Conservation (phyloP, 305 asterid species). For the Fraxinus angustifolia region DNA sequence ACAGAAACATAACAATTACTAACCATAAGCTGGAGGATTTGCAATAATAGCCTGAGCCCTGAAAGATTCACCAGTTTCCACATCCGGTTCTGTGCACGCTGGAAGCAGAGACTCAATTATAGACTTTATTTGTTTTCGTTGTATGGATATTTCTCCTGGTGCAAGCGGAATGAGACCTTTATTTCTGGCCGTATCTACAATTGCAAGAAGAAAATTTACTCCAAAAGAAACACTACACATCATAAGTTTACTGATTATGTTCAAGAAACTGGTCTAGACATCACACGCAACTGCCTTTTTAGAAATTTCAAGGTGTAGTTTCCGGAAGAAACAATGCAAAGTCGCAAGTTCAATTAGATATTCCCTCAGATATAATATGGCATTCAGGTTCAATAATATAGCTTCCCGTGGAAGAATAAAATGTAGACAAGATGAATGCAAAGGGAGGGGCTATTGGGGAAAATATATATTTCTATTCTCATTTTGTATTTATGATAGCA, state of each 20-base stretch:
- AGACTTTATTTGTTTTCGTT: slow-evolving; percentile 83
- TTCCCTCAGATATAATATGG: not conserved
- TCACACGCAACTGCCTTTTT: not conserved
- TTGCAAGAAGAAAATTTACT: slow-evolving; percentile 18
- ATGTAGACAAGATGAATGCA: not conserved
- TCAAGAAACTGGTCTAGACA: not conserved
- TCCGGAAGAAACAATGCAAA: not conserved
- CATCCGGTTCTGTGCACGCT: slow-evolving; percentile 89
- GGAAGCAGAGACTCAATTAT: slow-evolving; percentile 93
- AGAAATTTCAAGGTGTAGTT: not conserved
- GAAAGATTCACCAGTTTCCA: slow-evolving; percentile 68
- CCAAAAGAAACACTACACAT: slow-evolving; percentile 15
- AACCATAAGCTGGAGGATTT: slow-evolving; percentile 99
- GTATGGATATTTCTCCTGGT: slow-evolving; percentile 74
- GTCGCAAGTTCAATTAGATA: not conserved
- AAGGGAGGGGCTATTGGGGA: not conserved
- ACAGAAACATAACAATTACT: slow-evolving; percentile 28
- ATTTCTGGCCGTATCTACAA: slow-evolving; percentile 91
- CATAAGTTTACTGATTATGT: not conserved
- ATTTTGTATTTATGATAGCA: not conserved
- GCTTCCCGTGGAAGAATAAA: not conserved
- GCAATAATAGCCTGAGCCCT: slow-evolving; percentile 98
- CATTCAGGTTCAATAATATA: not conserved
- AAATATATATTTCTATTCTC: not conserved
- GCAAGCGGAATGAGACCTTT: slow-evolving; percentile 92